Percentiles rank a stretch among this genome's conserved stretches.
These are phyloP conservation scores for Arthrobotrys sphaeroides DNA, from an alignment of 2,329 filamentous ascomycete species.

Conservation along the genomic window DNA sequence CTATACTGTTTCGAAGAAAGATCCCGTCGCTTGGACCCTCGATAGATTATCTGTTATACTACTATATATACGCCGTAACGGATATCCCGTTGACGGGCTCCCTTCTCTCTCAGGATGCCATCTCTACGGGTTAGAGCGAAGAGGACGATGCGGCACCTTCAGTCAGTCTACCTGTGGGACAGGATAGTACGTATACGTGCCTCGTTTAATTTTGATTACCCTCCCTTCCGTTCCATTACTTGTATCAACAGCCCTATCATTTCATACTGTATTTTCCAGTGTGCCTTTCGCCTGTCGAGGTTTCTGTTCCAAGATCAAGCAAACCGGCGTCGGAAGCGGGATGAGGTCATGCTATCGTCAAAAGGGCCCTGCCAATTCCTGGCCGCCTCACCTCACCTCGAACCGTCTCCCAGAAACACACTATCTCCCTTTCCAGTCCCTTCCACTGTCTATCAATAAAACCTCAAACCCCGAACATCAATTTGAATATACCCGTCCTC, in stretches of 20 bases:
- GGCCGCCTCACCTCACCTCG: slow-evolving; percentile 33
- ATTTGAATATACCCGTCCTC: neutral
- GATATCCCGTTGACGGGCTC: slow-evolving; percentile 25
- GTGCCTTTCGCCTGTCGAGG: neutral
- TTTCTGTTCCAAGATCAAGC: neutral
- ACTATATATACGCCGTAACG: slow-evolving; percentile 8
- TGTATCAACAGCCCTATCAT: slow-evolving; percentile 9
- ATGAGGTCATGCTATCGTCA: slow-evolving; percentile 54
- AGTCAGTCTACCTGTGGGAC: slow-evolving; percentile 53
- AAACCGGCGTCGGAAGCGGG: slow-evolving; percentile 8
- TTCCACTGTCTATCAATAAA: neutral
- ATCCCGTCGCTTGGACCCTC: slow-evolving; percentile 19
- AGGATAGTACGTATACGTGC: slow-evolving; percentile 41
- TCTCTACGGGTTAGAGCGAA: slow-evolving; percentile 38
- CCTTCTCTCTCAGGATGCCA: slow-evolving; percentile 37
- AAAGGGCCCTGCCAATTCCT: too few species aligned
- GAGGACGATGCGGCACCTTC: slow-evolving; percentile 53
- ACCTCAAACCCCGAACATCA: neutral
- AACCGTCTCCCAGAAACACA: slow-evolving; percentile 1
- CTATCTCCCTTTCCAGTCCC: neutral
- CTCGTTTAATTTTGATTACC: neutral
- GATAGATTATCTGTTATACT: neutral
- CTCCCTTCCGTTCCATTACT: neutral
- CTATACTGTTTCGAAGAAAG: slow-evolving; percentile 15
- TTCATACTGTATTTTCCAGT: neutral